Conservation (phyloP, 768 basidiomycete genomes). For the Ramaria sp. region DNA sequence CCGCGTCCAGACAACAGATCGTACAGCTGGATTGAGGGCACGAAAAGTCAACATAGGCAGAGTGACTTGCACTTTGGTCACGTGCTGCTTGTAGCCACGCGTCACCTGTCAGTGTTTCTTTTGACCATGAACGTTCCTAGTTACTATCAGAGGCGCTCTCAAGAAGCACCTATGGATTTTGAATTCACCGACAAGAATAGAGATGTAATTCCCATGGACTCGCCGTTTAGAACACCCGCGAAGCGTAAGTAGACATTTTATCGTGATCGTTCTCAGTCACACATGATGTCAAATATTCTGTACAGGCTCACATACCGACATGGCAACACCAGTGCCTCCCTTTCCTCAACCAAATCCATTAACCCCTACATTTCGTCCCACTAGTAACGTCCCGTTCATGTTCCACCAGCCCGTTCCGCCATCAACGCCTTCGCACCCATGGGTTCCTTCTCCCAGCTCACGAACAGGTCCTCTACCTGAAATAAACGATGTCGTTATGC, state of each 20-base stretch:
- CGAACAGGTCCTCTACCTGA: constrained; percentile 31
- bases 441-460: constrained; percentile 53
- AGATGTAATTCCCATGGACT: constrained; percentile 30
- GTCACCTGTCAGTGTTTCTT: constrained; percentile 18
- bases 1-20: constrained; percentile 12
- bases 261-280: neutral
- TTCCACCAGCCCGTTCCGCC: constrained; percentile 45
- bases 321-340: constrained; percentile 26
- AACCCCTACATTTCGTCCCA: constrained; percentile 50
- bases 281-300: constrained; percentile 29
- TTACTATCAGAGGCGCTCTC: constrained; percentile 38
- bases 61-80: neutral
- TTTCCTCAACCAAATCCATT: constrained; percentile 23
- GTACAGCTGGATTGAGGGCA: constrained; percentile 14
- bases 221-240: constrained; percentile 35
- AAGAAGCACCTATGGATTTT: constrained; percentile 84
- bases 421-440: constrained; percentile 36
- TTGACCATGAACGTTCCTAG: neutral
- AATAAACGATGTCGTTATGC: constrained; percentile 58
- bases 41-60: constrained; percentile 6
- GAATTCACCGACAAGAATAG: constrained; percentile 60
- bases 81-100: neutral
- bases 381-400: constrained; percentile 62
- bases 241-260: constrained; percentile 47
- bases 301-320: constrained; percentile 33